Evolutionary conservation across 148 eudicot genomes (phyloP).

Genomic region (Vaccinium macrocarpon): DNA sequence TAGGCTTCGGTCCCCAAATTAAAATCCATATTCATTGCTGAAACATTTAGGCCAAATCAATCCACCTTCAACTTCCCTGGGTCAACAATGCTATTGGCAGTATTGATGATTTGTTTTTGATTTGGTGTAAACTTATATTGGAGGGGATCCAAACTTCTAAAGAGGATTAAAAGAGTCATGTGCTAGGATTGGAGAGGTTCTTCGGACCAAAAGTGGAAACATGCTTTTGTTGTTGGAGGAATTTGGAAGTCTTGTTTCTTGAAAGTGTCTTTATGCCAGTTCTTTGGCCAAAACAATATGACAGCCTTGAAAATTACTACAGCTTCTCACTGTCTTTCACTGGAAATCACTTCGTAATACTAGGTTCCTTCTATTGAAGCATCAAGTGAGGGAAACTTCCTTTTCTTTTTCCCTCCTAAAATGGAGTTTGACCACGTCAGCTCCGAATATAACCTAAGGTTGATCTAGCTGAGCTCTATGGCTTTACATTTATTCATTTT

Average conservation of each 20-base stretch:
- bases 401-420: background rate
- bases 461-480: background rate
- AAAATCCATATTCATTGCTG: background rate
- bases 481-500: background rate
- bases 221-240: background rate
- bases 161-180: background rate
- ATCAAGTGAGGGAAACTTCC: no score
- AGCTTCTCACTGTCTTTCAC: background rate
- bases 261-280: background rate
- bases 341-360: background rate
- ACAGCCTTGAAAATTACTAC: background rate
- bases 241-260: background rate
- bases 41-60: background rate
- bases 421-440: constrained; percentile 11
- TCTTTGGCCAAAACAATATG: background rate
- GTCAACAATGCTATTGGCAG: background rate
- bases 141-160: background rate
- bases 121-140: background rate
- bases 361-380: background rate
- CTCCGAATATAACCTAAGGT: background rate
- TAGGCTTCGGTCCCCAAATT: background rate
- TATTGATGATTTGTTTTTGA: background rate
- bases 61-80: background rate
- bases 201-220: background rate
- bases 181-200: background rate